These are phyloP conservation scores for Solanum chiquidenum DNA, from an alignment of 257 asterid genomes.

Conservation along the genomic window DNA sequence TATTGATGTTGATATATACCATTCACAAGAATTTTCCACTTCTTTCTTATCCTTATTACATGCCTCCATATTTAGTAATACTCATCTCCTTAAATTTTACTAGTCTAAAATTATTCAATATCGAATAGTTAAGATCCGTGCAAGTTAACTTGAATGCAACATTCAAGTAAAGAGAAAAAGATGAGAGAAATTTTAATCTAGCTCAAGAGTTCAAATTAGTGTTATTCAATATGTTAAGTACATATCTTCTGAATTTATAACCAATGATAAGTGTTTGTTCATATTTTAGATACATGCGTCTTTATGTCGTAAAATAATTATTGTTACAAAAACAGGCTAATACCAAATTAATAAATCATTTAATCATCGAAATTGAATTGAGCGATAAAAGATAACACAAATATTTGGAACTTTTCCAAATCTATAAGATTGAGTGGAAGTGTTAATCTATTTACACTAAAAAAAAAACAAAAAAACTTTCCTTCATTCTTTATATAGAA, in stretches of 20 bases:
- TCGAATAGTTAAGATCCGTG: not conserved
- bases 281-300: not conserved
- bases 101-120: not conserved
- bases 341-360: not conserved
- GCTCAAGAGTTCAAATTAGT: not conserved
- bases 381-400: not conserved
- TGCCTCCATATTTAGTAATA: not conserved
- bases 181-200: not conserved
- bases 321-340: not conserved
- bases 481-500: not conserved
- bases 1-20: not conserved
- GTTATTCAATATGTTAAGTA: not conserved
- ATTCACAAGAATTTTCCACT: not conserved
- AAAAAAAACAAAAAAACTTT: too few species aligned
- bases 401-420: not conserved
- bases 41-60: not conserved
- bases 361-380: not conserved
- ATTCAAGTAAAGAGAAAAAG: not conserved
- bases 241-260: too few species aligned
- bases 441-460: not conserved
- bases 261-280: not conserved
- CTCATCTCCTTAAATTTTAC: not conserved
- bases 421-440: not conserved
- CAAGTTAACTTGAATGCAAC: not conserved
- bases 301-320: not conserved